These are phyloP conservation scores for Sordariomycetes sp. DNA, from an alignment of 2,329 filamentous ascomycete species.

Conservation along the genomic window DNA sequence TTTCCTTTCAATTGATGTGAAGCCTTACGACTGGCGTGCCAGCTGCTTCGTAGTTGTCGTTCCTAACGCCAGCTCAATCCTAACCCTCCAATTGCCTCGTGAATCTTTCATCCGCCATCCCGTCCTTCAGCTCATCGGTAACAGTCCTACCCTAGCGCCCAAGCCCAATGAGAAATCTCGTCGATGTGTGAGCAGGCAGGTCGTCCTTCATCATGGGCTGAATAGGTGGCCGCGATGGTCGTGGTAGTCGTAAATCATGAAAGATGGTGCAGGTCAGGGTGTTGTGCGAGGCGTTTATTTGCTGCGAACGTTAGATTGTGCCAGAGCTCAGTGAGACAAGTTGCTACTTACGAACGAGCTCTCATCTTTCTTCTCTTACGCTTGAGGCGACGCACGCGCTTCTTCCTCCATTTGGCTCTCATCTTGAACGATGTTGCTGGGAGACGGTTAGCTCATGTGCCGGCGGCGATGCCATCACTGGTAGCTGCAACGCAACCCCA, in stretches of 20 bases:
- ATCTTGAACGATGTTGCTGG: slow-evolving; percentile 43
- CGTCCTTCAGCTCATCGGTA: not conserved
- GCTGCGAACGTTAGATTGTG: slow-evolving; percentile 33
- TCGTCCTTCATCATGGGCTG: not conserved
- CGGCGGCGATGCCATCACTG: no score
- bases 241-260: slow-evolving; percentile 25
- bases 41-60: no score
- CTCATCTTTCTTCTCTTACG: slow-evolving; percentile 99
- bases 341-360: slow-evolving; percentile 77
- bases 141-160: not conserved
- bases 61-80: slow-evolving; percentile 19
- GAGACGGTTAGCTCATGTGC: slow-evolving; percentile 6
- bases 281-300: slow-evolving; percentile 59
- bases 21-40: no score
- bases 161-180: not conserved
- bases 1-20: no score
- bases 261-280: slow-evolving; percentile 44
- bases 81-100: slow-evolving; percentile 20
- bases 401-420: slow-evolving; percentile 99
- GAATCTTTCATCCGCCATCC: not conserved
- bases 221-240: not conserved
- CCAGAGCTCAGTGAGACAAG: slow-evolving; percentile 5
- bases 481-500: no score
- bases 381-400: slow-evolving; percentile 98
- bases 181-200: not conserved